Evolutionary conservation across 108 stramenopile species (phyloP), one percentile per base, ranked within the genome.

Genomic region (Pseudonitzschia pungens): DNA sequence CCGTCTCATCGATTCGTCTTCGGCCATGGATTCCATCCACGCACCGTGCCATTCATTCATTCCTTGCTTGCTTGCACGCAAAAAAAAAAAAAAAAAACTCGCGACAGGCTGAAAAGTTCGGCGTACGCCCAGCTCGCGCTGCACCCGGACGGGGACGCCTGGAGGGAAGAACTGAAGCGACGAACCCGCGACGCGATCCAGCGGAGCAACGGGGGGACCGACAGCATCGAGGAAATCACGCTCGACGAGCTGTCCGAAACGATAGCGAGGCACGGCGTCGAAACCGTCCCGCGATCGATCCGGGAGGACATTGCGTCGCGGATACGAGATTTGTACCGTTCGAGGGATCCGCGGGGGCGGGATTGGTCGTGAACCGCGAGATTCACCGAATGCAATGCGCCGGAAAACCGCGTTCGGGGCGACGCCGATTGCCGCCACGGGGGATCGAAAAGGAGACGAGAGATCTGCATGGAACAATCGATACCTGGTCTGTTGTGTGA

Each of bases 151-250:
- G 54, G 54, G 52, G 70, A 77, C 29, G 43, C 70, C 44, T 77
- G 76, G 76, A 44, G 51, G 53, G 77, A 78, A 26, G 77, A 63
- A 53, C 69, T 78, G 67, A 73, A 73, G 28, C 58, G 73, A 33
- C 54, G 20, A 4, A 69, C 72, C 16, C 62, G 68, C 27, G 32
- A 55, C 6, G 72, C 72, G 10, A 58, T 78, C 18, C 54, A 73
- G 33, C 20, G 58, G 26, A 72, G 77, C 51, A 72, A 72, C 36
- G 77, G 77, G 20, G 60, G 60, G 20, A 62, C 60, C 36, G 60
- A 62, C 4, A 62, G 60, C 36, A 66, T 72, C 40, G 31, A 67
- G 24, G 68, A 62, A 9, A 42, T 78, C 28, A 78, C 77, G 6
- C 55, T 78, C 29, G 77, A 78, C 55, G 77, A 78, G 51, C 44